Percentiles rank a stretch among this genome's conserved stretches.
These are phyloP conservation scores for Bathelium albidoporum DNA, from an alignment of 495 filamentous ascomycete genomes.

Conservation along the genomic window DNA sequence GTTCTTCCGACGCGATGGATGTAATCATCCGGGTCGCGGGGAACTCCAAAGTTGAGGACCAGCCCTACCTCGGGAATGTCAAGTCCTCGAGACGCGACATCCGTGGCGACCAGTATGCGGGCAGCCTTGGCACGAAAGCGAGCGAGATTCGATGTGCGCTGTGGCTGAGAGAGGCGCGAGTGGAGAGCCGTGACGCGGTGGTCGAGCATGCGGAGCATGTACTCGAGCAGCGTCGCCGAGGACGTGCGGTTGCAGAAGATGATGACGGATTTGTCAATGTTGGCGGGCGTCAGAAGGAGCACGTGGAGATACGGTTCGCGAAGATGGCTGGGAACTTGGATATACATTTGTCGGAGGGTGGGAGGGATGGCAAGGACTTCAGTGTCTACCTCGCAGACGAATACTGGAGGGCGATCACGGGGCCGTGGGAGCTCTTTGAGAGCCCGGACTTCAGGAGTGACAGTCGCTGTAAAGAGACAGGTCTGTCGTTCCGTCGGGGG, in stretches of 20 bases:
- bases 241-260: conserved; percentile 91
- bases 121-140: conserved; percentile 89
- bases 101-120: conserved; percentile 83
- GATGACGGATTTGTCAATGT: conserved; percentile 64
- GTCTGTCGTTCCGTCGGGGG: conserved; percentile 66
- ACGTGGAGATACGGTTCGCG: conserved; percentile 90
- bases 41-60: conserved; percentile 92
- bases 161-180: conserved; percentile 68
- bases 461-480: conserved; percentile 90
- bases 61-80: conserved; percentile 88
- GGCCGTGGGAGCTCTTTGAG: conserved; percentile 64
- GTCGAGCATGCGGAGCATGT: conserved; percentile 68
- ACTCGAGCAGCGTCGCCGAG: conserved; percentile 80
- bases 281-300: conserved; percentile 69
- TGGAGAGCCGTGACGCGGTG: conserved; percentile 89
- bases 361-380: conserved; percentile 62
- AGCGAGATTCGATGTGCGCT: conserved; percentile 75
- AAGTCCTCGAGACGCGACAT: conserved; percentile 90
- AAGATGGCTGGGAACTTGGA: conserved; percentile 78
- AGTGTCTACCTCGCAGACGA: conserved; percentile 78
- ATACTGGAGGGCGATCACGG: conserved; percentile 60
- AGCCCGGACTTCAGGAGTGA: conserved; percentile 83
- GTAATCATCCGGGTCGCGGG: conserved; percentile 92
- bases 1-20: conserved; percentile 94
- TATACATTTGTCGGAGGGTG: conserved; percentile 71